Evolutionary conservation across 495 filamentous ascomycete genomes (phyloP), one percentile per base, ranked within the genome.

Genomic region (Saxispiralis lemnorum): DNA sequence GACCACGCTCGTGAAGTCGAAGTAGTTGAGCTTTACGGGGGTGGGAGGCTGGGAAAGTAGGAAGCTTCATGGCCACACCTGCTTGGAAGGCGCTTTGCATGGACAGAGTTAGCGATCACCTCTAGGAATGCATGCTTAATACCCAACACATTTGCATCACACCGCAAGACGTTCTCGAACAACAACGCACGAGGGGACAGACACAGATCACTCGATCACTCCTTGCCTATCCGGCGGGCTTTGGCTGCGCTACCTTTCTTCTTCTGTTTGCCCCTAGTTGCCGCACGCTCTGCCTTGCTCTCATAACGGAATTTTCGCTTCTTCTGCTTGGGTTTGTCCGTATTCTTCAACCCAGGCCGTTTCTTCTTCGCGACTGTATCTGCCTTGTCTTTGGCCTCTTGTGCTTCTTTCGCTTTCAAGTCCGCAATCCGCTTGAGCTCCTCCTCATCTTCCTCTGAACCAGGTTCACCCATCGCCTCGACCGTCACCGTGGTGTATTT

Each of bases 231-330:
- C 28, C 51, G 45, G 13, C 54, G 51, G 35, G 47, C 56, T 33
- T 59, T 49, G 28, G 58, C 56, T 46, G 56, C 59, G 53, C 63
- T 62, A 38, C 61, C 56, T 36, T 71, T 82, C 43, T 65, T 57
- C 49, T 75, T 78, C 59, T 86, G 71, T 58, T 85, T 92, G 40
- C 61, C 64, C 50, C 68, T 66, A 10, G 66, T 71, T 17, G 76
- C 47, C 55, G 79, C 79, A 50, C 87, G 75, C 47, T 93, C 78
- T 6, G 69, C 66, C 66, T 88, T 88, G 44, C 68, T 85, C 62
- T 94, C 80, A 60, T 97, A 97, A 15, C 83, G 72, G 56, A 95
- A 96, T 60, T 87, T 87, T 61, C 79, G 78, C 66, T 83, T 93
- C 66, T 78, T 86, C 56, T 67, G 69, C 67, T 85, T 88, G 40